Base-by-base conservation (phyloP, 73 alveolate genomes). In the Paramecium pentaurelia region DNA sequence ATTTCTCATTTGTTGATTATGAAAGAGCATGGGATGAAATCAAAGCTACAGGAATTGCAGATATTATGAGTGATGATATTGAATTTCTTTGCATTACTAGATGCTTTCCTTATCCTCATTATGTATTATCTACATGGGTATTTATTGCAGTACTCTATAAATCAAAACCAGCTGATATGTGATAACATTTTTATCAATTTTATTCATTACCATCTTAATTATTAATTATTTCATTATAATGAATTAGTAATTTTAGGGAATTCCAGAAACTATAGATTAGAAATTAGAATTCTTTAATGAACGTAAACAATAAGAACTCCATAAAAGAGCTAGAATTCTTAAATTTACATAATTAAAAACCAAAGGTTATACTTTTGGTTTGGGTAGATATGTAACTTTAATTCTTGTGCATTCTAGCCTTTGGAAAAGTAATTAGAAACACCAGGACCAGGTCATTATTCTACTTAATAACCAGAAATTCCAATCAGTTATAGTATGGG, bases 1-100 rank as follows among this genome's bases (percentile, higher is more conserved):
- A 98, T 86, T 83, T 92, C 32, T 86, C 99, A 6, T 98, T 93
- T 86, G 95, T 97, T 6, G 93, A 97, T 14, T 92, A 58, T 92
- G 95, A 92, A 51, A 93, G 95, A 89, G 94, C 98, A 14, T 98
- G 99, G 99, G 99, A 97, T 94, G 99, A 97, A 93, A 96, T 98
- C 37, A 96, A 97, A 93, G 95, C 96, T 51, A 98, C 99, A 7
- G 98, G 97, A 75, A 95, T 97, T 28, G 99, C 97, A 71, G 95
- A 96, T 92, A 97, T 98, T 54, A 97, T 95, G 68, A 98, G 96
- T 71, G 98, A 95, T 47, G 95, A 97, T 70, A 96, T 96, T 71
- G 99, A 97, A 92, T 97, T 96, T 77, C 77, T 95, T 51, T 86
- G 98, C 85, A 95, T 97, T 25, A 97, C 97, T 22, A 93, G 94